Evolutionary conservation across 1,139 yeast genomes (phyloP).

Genomic region (Kodamaea sp.): DNA sequence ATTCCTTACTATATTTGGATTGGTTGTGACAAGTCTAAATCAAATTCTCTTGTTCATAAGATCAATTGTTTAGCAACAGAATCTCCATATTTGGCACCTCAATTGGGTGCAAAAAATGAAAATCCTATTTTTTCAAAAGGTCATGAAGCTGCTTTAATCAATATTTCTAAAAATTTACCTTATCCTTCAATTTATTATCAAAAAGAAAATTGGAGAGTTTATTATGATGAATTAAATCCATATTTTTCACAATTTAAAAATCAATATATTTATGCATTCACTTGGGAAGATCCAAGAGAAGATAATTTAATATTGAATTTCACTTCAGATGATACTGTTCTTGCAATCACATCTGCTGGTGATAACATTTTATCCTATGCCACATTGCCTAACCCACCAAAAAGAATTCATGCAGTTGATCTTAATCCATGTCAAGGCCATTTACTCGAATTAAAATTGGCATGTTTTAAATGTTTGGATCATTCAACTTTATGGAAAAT

Average conservation of each 20-base stretch:
- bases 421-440: slow-evolving; percentile 82
- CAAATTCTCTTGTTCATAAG: slow-evolving; percentile 57
- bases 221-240: slow-evolving; percentile 67
- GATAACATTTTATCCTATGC: slow-evolving; percentile 78
- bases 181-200: slow-evolving; percentile 79
- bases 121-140: slow-evolving; percentile 59
- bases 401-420: slow-evolving; percentile 79
- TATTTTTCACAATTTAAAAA: slow-evolving; percentile 68
- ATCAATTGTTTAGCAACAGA: slow-evolving; percentile 74
- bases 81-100: slow-evolving; percentile 74
- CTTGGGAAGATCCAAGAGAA: slow-evolving; percentile 89
- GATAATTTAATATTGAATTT: slow-evolving; percentile 65
- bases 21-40: slow-evolving; percentile 69
- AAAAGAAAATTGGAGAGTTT: slow-evolving; percentile 72
- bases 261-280: slow-evolving; percentile 80
- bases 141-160: slow-evolving; percentile 67
- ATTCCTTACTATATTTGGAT: slow-evolving; percentile 83
- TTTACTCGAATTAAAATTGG: slow-evolving; percentile 71
- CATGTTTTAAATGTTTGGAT: slow-evolving; percentile 54
- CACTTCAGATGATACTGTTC: slow-evolving; percentile 61
- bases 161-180: slow-evolving; percentile 63
- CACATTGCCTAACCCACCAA: slow-evolving; percentile 65
- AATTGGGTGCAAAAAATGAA: slow-evolving; percentile 17
- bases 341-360: slow-evolving; percentile 85
- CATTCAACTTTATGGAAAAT: slow-evolving; percentile 65